Evolutionary conservation across 345 rosid species (phyloP), one percentile per base, ranked within the genome.

Genomic region (Salix suchowensis): DNA sequence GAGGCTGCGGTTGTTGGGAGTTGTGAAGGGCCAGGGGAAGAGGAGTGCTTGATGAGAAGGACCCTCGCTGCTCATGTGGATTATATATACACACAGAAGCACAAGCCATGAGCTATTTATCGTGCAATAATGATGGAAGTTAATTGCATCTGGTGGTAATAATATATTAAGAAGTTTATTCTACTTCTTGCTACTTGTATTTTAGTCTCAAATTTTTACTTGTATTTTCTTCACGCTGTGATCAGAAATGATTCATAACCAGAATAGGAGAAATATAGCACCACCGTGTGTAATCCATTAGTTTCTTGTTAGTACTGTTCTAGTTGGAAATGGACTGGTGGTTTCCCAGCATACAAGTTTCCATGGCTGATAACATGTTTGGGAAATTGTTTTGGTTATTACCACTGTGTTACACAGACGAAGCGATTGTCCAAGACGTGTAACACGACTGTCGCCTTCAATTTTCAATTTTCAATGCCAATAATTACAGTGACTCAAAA

Each of bases 1-100:
- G 54, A 58, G 40, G 34, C 18, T 42, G 77, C 34, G 26, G 50
- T 4, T 46, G 65, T 69, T 0, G 71, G 44, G 52, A 71, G 39
- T 34, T 79, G 72, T 28, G 71, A 39, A 15, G 72, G 62, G 30
- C 3, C 8, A 18, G 61, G 32, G n/a, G 55, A 40, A 62, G 70
- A 67, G n/a, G 75, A 65, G 30, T 80, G 82, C 68, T 65, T 75
- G 68, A 65, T 6, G 2, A 62, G 77, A 32, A 65, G 58, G 21
- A 75, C 79, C 23, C 65, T 32, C n/a, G 55, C 39, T 26, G 78
- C 78, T 74, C 78, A 74, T 32, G 7, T 62, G 24, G 82, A 79
- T 62, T 79, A 79, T 24, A 79, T 79, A 37, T 79, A 73, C 21
- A 79, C 82, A 23, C 74, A 78, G 65, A 68, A 68, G 70, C 30